Conservation (phyloP, 208 protist genomes). For the Leishmania gerbilli region DNA sequence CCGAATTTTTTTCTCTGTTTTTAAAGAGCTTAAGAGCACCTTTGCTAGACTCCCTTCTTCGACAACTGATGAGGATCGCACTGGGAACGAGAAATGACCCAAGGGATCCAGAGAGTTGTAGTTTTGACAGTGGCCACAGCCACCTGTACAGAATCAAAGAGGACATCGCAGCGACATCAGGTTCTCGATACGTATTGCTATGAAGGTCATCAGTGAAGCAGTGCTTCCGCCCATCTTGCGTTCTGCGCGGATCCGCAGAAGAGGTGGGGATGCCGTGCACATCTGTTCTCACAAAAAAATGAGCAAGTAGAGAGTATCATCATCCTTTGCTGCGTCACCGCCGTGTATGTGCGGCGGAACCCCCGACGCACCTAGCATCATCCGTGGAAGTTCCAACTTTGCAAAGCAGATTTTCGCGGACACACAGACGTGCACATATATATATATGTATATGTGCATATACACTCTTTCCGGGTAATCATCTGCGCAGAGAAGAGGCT, state of each 20-base stretch:
- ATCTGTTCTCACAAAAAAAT: background rate
- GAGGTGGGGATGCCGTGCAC: background rate
- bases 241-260: background rate
- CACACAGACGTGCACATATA: background rate
- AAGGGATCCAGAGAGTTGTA: slow-evolving; percentile 52
- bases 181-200: background rate
- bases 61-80: slow-evolving; percentile 49
- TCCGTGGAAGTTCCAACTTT: no score
- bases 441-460: background rate
- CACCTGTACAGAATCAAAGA: background rate
- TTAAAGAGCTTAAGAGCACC: background rate
- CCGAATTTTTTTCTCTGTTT: background rate
- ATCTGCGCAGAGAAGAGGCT: no score
- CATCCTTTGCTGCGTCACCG: background rate
- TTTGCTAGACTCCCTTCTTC: slow-evolving; percentile 24
- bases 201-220: background rate
- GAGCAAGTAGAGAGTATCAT: background rate
- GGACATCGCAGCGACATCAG: background rate
- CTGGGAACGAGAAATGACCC: slow-evolving; percentile 15
- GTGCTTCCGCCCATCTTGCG: background rate
- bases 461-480: background rate
- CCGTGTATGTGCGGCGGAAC: background rate
- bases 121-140: background rate
- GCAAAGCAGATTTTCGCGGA: background rate
- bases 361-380: background rate